These are phyloP conservation scores for Myriangium duriaei DNA, from an alignment of 2,329 filamentous ascomycete genomes.

Conservation along the genomic window DNA sequence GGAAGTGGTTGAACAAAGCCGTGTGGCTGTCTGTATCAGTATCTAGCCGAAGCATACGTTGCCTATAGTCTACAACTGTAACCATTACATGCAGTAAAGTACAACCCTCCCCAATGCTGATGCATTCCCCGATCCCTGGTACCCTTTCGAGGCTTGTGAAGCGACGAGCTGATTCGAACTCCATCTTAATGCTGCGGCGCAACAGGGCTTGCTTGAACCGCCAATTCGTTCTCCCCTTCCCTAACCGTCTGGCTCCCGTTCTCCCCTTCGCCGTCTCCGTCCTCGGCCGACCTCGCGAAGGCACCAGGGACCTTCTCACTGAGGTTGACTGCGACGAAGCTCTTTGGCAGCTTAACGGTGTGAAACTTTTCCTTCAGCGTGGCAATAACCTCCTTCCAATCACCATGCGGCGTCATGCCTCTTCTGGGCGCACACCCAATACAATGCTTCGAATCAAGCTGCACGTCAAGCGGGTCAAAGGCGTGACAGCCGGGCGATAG, in stretches of 20 bases:
- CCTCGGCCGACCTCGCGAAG: conserved; percentile 19
- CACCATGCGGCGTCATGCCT: conserved; percentile 76
- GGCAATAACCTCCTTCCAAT: conserved; percentile 97
- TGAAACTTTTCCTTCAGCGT: conserved; percentile 91
- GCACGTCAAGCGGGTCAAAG: conserved; percentile 89
- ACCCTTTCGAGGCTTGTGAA: neutral
- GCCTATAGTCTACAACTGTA: no score
- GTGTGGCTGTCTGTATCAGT: no score
- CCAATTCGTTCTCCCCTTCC: conserved; percentile 11
- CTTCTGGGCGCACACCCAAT: conserved; percentile 88
- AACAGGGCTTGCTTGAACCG: conserved; percentile 16
- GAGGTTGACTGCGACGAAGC: conserved; percentile 39
- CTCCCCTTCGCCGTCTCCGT: conserved; percentile 4
- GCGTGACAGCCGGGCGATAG: conserved; percentile 94
- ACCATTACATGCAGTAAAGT: no score
- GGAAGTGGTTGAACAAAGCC: no score
- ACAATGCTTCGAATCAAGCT: conserved; percentile 89
- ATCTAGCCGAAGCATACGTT: no score
- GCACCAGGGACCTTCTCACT: conserved; percentile 36
- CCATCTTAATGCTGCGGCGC: conserved; percentile 18
- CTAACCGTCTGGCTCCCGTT: no score
- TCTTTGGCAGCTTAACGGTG: conserved; percentile 46
- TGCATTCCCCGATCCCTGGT: neutral
- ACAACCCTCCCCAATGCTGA: no score
- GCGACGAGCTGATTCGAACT: neutral